Conservation (phyloP, 225 moss, liverwort and hornwort species). For the Rhytidiadelphus loreus region DNA sequence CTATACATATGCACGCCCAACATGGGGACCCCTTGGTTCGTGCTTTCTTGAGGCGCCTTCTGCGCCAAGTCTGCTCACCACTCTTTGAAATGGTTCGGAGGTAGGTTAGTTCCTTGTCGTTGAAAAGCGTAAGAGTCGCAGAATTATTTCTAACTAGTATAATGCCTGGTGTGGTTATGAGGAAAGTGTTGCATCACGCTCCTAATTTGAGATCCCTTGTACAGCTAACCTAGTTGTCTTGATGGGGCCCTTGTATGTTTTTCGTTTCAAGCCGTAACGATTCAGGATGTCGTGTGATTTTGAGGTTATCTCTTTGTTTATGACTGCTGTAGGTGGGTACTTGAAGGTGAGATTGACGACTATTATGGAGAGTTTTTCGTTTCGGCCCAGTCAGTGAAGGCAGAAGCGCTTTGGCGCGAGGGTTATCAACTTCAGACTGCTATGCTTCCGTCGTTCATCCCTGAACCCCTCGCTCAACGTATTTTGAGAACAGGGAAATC, state of each 20-base stretch:
- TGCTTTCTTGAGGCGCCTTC: constrained; percentile 72
- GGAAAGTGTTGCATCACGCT: background rate
- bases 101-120: background rate
- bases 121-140: background rate
- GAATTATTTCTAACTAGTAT: background rate
- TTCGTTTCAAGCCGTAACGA: background rate
- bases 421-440: constrained; percentile 91
- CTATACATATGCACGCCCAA: constrained; percentile 98
- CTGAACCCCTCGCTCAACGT: constrained; percentile 90
- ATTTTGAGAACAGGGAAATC: constrained; percentile 97
- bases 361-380: constrained; percentile 94
- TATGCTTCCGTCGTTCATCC: constrained; percentile 98
- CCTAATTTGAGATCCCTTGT: background rate
- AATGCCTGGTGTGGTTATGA: background rate
- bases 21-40: constrained; percentile 92
- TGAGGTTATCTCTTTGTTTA: background rate
- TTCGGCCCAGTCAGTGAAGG: constrained; percentile 89
- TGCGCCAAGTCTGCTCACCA: constrained; percentile 93
- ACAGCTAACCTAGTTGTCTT: background rate
- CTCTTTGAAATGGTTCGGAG: constrained; percentile 98
- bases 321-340: constrained; percentile 65
- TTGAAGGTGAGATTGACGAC: constrained; percentile 98
- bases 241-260: background rate
- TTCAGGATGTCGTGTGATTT: background rate
- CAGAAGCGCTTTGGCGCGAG: constrained; percentile 95